These are phyloP conservation scores for Leccinellum albellum DNA, from an alignment of 768 basidiomycete species.

Conservation along the genomic window DNA sequence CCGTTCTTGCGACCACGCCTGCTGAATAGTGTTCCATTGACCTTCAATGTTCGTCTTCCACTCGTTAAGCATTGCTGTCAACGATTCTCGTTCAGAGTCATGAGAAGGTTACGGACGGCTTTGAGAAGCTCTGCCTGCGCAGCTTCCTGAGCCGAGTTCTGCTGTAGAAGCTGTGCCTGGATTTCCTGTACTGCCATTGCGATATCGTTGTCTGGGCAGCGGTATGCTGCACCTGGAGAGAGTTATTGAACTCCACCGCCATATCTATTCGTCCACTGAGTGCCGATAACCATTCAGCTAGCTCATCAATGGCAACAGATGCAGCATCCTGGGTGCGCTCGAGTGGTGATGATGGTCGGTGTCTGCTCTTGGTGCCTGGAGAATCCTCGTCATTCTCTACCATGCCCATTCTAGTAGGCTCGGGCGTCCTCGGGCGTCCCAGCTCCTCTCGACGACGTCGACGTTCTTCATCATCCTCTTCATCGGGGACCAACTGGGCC, in stretches of 20 bases:
- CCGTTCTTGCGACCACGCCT: conserved; percentile 81
- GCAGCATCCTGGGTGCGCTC: conserved; percentile 22
- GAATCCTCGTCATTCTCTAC: conserved; percentile 42
- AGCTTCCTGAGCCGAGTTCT: conserved; percentile 34
- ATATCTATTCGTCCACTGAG: conserved; percentile 72
- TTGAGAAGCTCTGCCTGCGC: conserved; percentile 32
- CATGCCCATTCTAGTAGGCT: conserved; percentile 63
- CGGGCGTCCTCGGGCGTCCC: conserved; percentile 76
- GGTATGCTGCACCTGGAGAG: conserved; percentile 73
- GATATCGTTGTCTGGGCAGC: conserved; percentile 74
- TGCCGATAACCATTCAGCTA: conserved; percentile 57
- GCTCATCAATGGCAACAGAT: conserved; percentile 45
- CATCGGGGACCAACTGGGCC: conserved; percentile 40
- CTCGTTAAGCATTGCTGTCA: conserved; percentile 54
- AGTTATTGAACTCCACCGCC: conserved; percentile 67
- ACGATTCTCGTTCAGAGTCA: conserved; percentile 43
- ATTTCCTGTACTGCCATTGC: conserved; percentile 57
- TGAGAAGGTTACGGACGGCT: conserved; percentile 31
- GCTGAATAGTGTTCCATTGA: conserved; percentile 69
- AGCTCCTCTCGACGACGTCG: conserved; percentile 47
- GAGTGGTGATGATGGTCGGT: conserved; percentile 15
- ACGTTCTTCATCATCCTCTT: conserved; percentile 48
- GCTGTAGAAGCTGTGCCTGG: conserved; percentile 38
- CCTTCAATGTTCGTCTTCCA: conserved; percentile 82
- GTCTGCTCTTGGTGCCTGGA: conserved; percentile 18